A percentile compares a stretch with the other conserved stretches of the same genome.
These are phyloP conservation scores for Lotus japonicus DNA, from an alignment of 306 rosid genomes.

Conservation along the genomic window DNA sequence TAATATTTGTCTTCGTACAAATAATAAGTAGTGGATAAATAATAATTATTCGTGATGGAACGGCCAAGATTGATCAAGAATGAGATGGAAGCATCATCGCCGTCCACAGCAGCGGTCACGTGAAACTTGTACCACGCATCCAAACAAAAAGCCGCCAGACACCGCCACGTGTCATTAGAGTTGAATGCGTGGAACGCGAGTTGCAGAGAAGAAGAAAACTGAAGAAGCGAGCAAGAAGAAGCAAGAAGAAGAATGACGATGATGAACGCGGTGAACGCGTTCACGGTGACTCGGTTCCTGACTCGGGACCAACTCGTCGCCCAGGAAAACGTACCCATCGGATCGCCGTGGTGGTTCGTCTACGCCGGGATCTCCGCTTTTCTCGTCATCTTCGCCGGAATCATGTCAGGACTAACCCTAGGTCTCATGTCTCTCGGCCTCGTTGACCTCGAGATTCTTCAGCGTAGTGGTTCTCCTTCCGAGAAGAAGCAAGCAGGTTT, in stretches of 20 bases:
- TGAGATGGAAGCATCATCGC: neutral
- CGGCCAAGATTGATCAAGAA: neutral
- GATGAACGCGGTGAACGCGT: conserved; percentile 47
- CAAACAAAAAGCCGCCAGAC: neutral
- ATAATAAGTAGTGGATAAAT: no score
- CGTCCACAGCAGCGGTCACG: neutral
- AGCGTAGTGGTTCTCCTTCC: conserved; percentile 69
- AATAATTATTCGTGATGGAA: no score
- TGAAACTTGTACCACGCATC: neutral
- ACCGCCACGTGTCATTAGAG: conserved; percentile 12
- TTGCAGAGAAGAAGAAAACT: neutral
- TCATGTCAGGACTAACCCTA: conserved; percentile 94
- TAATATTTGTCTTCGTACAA: no score
- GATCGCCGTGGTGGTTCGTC: conserved; percentile 62
- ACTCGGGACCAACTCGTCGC: conserved; percentile 39
- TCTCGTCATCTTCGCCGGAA: conserved; percentile 81
- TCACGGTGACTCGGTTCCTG: conserved; percentile 49
- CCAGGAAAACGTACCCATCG: conserved; percentile 39
- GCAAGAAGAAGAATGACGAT: conserved; percentile 16
- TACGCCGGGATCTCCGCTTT: conserved; percentile 67
- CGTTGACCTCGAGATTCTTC: conserved; percentile 94
- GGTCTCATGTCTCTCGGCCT: conserved; percentile 97
- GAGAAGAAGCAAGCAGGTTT: conserved; percentile 93
- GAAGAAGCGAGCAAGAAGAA: no score
- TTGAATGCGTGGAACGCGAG: neutral